phyloP scores from a whole-genome alignment of 257 asterid species.

The Jasminum sambac region DNA sequence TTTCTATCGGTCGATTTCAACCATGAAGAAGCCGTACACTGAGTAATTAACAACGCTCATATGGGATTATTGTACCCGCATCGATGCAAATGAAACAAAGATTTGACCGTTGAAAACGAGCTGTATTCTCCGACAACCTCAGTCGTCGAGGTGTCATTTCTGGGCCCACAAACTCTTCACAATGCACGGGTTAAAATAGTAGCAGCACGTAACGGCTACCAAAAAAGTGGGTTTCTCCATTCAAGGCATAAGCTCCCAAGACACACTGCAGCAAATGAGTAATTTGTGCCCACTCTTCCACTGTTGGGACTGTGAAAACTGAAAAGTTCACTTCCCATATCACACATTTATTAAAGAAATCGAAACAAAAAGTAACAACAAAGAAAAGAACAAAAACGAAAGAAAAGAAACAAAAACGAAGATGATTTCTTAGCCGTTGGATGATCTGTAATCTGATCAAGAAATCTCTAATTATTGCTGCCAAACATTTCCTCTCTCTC shows the following conservation, averaged over 20 bases:
- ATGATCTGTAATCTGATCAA: constrained; percentile 64
- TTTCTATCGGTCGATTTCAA: no score
- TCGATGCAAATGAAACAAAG: neutral
- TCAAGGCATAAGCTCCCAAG: constrained; percentile 24
- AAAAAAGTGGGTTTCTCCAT: constrained; percentile 44
- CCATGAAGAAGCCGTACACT: no score
- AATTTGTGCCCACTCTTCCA: constrained; percentile 22
- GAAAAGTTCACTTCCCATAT: constrained; percentile 29
- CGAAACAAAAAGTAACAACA: neutral
- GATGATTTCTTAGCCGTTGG: constrained; percentile 56
- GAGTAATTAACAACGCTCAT: no score
- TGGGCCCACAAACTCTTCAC: constrained; percentile 7
- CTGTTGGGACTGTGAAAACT: constrained; percentile 31
- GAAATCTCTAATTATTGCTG: constrained; percentile 43
- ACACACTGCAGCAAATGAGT: neutral
- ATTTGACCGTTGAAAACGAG: constrained; percentile 71
- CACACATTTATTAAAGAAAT: constrained; percentile 3
- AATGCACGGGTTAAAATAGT: constrained; percentile 16
- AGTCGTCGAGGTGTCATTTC: constrained; percentile 42
- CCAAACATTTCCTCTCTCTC: constrained; percentile 6
- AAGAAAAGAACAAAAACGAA: constrained; percentile 29
- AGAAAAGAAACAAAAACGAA: constrained; percentile 35
- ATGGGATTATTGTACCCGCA: no score
- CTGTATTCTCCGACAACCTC: constrained; percentile 50
- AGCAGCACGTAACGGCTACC: constrained; percentile 60